Evolutionary conservation across 2,329 filamentous ascomycete genomes (phyloP).

Genomic region (Claviceps purpurea): DNA sequence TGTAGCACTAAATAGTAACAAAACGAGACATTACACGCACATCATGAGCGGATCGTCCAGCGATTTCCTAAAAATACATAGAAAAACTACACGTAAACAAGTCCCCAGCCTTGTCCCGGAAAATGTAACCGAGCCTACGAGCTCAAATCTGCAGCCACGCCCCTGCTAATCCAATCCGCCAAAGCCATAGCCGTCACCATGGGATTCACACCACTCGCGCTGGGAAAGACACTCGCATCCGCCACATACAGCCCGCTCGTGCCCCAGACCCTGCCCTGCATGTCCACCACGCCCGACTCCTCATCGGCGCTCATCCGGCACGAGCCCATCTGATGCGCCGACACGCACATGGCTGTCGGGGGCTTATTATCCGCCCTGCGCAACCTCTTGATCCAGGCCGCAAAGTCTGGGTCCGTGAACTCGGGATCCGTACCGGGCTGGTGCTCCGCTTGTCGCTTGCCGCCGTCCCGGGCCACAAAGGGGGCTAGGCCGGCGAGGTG

Average conservation of each 20-base stretch:
- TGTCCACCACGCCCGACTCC: slow-evolving; percentile 43
- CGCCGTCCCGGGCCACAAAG: slow-evolving; percentile 34
- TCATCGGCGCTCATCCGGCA: slow-evolving; percentile 53
- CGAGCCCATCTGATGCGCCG: slow-evolving; percentile 73
- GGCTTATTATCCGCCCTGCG: slow-evolving; percentile 34
- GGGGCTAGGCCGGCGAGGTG: slow-evolving; percentile 47
- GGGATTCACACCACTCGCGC: slow-evolving; percentile 66
- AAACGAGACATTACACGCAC: too few species aligned
- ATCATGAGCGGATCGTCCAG: too few species aligned
- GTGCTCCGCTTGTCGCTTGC: slow-evolving; percentile 11
- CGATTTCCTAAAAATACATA: too few species aligned
- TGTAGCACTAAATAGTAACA: too few species aligned
- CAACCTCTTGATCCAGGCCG: slow-evolving; percentile 43
- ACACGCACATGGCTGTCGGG: slow-evolving; percentile 42
- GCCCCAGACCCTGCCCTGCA: slow-evolving; percentile 50
- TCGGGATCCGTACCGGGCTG: slow-evolving; percentile 22
- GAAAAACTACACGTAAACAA: too few species aligned
- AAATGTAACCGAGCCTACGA: too few species aligned
- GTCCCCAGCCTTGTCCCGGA: too few species aligned
- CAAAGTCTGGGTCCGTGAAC: slow-evolving; percentile 46
- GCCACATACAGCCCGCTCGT: slow-evolving; percentile 52
- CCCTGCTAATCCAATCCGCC: slow-evolving; percentile 49
- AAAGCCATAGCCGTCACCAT: slow-evolving; percentile 69
- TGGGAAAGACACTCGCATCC: slow-evolving; percentile 65
- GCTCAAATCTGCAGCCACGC: slow-evolving; percentile 20